Percentiles rank a stretch among this genome's conserved stretches.
phyloP scores from a whole-genome alignment of 768 basidiomycete species.

The Pilatotrama ljubarskyi region DNA sequence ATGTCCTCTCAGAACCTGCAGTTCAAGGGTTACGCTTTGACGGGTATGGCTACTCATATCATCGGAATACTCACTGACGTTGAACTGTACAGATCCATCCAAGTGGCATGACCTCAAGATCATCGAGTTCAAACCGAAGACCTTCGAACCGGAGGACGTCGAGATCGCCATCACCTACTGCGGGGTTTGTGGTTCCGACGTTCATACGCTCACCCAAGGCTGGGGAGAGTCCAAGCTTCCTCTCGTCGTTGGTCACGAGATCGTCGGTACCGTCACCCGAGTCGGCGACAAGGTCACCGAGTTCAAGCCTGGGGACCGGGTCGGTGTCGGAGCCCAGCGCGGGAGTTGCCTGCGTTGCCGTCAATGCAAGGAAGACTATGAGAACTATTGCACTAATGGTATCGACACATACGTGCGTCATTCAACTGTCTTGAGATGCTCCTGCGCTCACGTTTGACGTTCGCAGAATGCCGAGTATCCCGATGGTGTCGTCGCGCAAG shows the following conservation, averaged over 20 bases:
- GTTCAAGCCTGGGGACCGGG: conserved; percentile 53
- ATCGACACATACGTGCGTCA: conserved; percentile 39
- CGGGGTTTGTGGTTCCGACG: conserved; percentile 54
- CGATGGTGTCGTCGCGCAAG: conserved; percentile 39
- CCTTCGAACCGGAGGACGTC: conserved; percentile 51
- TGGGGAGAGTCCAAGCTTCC: conserved; percentile 35
- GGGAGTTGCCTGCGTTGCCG: conserved; percentile 51
- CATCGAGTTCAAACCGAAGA: conserved; percentile 53
- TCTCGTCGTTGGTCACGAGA: conserved; percentile 47
- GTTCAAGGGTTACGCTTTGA: conserved; percentile 32
- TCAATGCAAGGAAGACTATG: conserved; percentile 50
- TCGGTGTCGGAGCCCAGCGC: conserved; percentile 54
- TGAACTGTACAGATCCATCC: conserved; percentile 18
- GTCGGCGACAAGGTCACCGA: conserved; percentile 56
- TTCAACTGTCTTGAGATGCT: not conserved
- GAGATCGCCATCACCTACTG: conserved; percentile 54
- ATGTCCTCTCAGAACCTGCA: conserved; percentile 8
- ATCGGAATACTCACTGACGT: not conserved
- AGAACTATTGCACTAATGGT: conserved; percentile 55
- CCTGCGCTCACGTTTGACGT: not conserved
- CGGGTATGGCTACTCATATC: conserved; percentile 6
- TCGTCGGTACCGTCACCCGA: conserved; percentile 51
- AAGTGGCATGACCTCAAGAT: conserved; percentile 44
- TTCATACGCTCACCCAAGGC: conserved; percentile 45
- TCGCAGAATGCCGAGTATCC: conserved; percentile 38